Evolutionary conservation across 108 stramenopile genomes (phyloP).

Genomic region (Tribonema minus): DNA sequence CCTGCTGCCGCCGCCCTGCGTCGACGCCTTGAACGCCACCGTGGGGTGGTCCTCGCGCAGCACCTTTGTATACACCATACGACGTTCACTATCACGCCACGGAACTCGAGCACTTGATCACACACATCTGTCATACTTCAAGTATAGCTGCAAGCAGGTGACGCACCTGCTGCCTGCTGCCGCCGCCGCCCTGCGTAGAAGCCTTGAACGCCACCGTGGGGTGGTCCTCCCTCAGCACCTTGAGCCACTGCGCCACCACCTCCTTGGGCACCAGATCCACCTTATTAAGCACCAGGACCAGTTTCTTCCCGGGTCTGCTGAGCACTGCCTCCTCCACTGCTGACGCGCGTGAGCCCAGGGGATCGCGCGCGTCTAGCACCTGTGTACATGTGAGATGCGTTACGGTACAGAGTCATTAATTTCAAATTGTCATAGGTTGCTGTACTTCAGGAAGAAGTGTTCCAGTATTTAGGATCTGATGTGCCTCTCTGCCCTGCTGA

Average conservation of each 20-base stretch:
- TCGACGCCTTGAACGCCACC: constrained; percentile 87
- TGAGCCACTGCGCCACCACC: constrained; percentile 84
- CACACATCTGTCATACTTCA: too few species aligned
- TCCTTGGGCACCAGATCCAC: constrained; percentile 82
- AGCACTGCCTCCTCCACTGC: constrained; percentile 80
- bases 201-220: constrained; percentile 92
- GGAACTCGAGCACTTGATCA: too few species aligned
- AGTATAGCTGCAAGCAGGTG: too few species aligned
- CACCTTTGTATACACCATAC: constrained; percentile 78
- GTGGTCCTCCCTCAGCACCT: constrained; percentile 70
- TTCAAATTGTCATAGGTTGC: too few species aligned
- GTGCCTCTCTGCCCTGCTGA: too few species aligned
- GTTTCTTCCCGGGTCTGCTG: constrained; percentile 75
- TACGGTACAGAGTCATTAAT: too few species aligned
- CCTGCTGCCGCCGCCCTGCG: constrained; percentile 46
- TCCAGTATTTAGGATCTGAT: too few species aligned
- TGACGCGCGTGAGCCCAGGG: constrained; percentile 74
- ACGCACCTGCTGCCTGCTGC: too few species aligned
- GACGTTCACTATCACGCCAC: too few species aligned
- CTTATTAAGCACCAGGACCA: constrained; percentile 98
- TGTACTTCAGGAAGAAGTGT: too few species aligned
- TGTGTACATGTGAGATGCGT: too few species aligned
- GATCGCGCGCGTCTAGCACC: constrained; percentile 90
- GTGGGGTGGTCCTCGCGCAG: constrained; percentile 74
- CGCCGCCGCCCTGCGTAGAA: constrained; percentile 46